Percentiles rank a stretch among this genome's conserved stretches.
Conservation (phyloP, 441 rosid genomes). For the Pelargonium australe region DNA sequence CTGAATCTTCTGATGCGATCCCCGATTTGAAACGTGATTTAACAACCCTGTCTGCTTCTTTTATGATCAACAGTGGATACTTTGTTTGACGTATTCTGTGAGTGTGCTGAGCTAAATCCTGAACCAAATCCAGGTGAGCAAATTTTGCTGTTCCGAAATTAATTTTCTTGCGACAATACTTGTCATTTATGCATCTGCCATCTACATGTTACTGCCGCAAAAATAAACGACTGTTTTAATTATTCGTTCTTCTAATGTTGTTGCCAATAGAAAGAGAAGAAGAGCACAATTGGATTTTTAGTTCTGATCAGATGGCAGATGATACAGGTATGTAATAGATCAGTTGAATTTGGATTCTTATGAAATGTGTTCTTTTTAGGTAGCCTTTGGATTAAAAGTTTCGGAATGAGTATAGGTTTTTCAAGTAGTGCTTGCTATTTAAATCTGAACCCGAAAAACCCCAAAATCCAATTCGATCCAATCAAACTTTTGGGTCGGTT, state of each 20-base stretch:
- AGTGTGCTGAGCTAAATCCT: conserved; percentile 93
- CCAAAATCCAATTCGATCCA: too few species aligned
- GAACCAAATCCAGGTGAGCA: conserved; percentile 65
- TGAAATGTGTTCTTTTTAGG: background rate
- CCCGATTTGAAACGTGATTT: too few species aligned
- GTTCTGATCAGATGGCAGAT: conserved; percentile 61
- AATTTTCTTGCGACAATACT: background rate
- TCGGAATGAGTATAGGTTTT: too few species aligned
- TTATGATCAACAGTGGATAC: conserved; percentile 56
- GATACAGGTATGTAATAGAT: conserved; percentile 37
- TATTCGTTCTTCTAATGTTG: too few species aligned
- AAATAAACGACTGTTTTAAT: background rate
- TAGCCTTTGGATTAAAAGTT: too few species aligned
- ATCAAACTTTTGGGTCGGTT: too few species aligned
- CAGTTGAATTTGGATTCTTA: background rate
- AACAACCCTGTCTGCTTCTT: background rate
- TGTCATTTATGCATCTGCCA: background rate
- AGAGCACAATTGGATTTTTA: conserved; percentile 57
- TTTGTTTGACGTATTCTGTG: conserved; percentile 73
- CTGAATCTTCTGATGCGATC: too few species aligned
- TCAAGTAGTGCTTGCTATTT: too few species aligned
- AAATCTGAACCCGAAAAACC: too few species aligned
- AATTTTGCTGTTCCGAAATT: background rate
- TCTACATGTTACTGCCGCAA: conserved; percentile 1
- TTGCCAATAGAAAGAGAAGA: conserved; percentile 34